A percentile compares a stretch with the other conserved stretches of the same genome.
These are phyloP conservation scores for Epichloe glyceriae DNA, from an alignment of 2,329 filamentous ascomycete genomes.

Conservation along the genomic window DNA sequence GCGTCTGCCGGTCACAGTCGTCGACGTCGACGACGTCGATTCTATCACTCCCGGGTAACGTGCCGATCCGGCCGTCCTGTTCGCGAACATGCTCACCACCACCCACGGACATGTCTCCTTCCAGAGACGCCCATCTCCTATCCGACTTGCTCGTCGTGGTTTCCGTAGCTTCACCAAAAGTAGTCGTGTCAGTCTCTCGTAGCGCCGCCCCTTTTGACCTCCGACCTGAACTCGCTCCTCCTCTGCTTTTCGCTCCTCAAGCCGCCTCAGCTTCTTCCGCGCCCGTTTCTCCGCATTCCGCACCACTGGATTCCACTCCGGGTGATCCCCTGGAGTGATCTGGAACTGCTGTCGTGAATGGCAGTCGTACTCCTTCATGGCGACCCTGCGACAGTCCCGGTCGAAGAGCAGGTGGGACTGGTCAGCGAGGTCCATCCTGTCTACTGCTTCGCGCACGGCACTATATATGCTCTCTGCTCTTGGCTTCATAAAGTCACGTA, in stretches of 20 bases:
- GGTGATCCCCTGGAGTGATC: background rate
- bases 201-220: background rate
- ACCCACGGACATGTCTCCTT: too few species aligned
- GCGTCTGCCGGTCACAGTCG: background rate
- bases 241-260: background rate
- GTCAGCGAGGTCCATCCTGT: background rate
- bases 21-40: background rate
- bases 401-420: background rate
- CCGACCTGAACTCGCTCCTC: background rate
- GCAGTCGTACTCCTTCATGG: background rate
- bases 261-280: constrained; percentile 1
- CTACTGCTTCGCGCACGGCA: constrained; percentile 2
- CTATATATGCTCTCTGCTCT: background rate
- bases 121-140: too few species aligned
- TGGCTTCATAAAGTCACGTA: constrained; percentile 4
- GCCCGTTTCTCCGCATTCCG: constrained; percentile 1
- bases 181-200: too few species aligned
- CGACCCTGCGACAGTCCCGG: background rate
- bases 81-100: too few species aligned
- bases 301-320: constrained; percentile 2
- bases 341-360: background rate
- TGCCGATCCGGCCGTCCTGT: too few species aligned
- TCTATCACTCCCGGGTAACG: too few species aligned
- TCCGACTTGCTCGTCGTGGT: background rate
- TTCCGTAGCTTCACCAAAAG: background rate